Percentiles rank a stretch among this genome's conserved stretches.
phyloP scores from a whole-genome alignment of 2,329 filamentous ascomycete genomes.

The Verticillium albo-atrum region DNA sequence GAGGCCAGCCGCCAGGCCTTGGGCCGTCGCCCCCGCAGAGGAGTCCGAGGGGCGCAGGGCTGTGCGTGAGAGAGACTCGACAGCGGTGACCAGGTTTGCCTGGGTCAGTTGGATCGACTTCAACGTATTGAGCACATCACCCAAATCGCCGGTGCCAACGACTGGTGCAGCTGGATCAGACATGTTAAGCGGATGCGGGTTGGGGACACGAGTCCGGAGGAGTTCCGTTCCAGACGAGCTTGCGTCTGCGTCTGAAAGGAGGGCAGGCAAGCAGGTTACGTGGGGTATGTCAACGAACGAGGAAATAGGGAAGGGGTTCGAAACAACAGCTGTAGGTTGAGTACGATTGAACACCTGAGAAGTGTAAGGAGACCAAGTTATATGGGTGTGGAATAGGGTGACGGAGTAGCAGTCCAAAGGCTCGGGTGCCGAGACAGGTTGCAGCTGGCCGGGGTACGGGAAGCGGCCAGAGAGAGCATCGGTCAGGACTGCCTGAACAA shows the following conservation, averaged over 20 bases:
- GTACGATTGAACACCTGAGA: neutral
- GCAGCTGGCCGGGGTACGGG: neutral
- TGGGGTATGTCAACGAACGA: too few relatives aligned
- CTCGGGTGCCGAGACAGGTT: neutral
- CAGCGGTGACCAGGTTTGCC: constrained; percentile 31
- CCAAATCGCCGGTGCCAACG: constrained; percentile 19
- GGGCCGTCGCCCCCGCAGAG: neutral
- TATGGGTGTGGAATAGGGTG: neutral
- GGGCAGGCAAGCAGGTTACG: too few relatives aligned
- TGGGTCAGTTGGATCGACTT: constrained; percentile 36
- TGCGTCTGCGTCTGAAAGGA: neutral
- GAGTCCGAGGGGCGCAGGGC: neutral
- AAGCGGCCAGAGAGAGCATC: neutral
- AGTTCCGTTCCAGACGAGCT: neutral
- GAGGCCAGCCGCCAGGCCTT: neutral
- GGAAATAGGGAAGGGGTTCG: too few relatives aligned
- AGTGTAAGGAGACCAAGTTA: neutral
- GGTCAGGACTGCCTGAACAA: neutral
- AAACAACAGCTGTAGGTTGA: too few relatives aligned
- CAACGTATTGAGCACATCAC: constrained; percentile 25
- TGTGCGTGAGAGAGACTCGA: constrained; percentile 32
- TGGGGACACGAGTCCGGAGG: neutral
- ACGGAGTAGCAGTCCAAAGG: neutral
- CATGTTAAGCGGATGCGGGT: neutral
- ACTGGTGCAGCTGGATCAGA: neutral